These are phyloP conservation scores for Phytophthora chlamydospora DNA, from an alignment of 352 stramenopile genomes.

Conservation along the genomic window DNA sequence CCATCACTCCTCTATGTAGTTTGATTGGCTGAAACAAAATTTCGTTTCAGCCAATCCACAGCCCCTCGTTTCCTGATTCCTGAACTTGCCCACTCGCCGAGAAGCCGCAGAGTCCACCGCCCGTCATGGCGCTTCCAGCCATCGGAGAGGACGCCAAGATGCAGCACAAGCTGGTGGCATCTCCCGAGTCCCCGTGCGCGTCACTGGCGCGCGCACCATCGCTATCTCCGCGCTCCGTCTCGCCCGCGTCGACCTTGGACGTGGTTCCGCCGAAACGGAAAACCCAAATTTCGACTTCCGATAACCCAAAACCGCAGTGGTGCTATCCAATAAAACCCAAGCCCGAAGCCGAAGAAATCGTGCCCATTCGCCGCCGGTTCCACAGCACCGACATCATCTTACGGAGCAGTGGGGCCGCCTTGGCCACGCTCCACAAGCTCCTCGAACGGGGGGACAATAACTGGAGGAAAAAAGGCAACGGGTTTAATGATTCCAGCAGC, in stretches of 20 bases:
- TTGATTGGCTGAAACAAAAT: too few species aligned
- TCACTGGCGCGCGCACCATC: constrained; percentile 19
- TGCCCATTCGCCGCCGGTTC: constrained; percentile 52
- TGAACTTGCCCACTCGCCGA: constrained; percentile 6
- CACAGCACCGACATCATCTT: constrained; percentile 68
- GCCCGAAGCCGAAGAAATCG: constrained; percentile 16
- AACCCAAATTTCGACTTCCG: constrained; percentile 4
- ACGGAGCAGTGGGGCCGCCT: constrained; percentile 12
- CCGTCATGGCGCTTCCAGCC: constrained; percentile 41
- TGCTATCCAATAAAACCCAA: constrained; percentile 6
- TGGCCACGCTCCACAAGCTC: constrained; percentile 21
- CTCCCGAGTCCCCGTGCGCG: constrained; percentile 14
- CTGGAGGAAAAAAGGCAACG: constrained; percentile 17
- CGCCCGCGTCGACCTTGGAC: constrained; percentile 18
- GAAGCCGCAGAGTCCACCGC: constrained; percentile 16
- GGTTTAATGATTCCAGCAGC: constrained; percentile 26
- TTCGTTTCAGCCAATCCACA: neutral
- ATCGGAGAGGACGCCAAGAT: constrained; percentile 61
- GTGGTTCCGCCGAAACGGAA: neutral
- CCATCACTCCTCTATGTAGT: too few species aligned
- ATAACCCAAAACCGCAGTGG: constrained; percentile 16
- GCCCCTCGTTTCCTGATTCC: constrained; percentile 22
- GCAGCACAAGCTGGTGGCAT: constrained; percentile 9
- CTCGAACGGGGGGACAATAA: constrained; percentile 19
- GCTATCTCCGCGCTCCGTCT: constrained; percentile 30